phyloP scores from a whole-genome alignment of 2,329 filamentous ascomycete genomes.

The Sphaerulina populicola region DNA sequence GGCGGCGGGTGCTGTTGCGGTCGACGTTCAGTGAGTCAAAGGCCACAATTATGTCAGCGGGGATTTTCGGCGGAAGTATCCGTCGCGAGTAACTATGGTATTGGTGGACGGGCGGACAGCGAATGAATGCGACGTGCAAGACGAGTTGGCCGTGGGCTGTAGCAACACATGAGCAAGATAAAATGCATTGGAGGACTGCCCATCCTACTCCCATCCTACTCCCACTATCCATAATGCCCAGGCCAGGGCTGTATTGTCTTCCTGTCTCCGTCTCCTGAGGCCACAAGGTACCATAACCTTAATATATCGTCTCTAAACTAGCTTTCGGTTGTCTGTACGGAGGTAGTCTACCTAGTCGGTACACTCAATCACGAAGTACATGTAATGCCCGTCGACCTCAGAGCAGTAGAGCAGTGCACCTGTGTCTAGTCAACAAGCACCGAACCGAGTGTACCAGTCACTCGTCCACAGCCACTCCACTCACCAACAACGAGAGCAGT shows the following conservation, averaged over 20 bases:
- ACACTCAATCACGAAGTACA: no score
- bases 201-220: not conserved
- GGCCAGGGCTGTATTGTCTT: no score
- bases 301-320: not conserved
- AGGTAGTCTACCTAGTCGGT: no score
- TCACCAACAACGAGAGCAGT: not conserved
- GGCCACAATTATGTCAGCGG: not conserved
- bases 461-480: not conserved
- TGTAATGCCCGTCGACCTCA: no score
- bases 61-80: not conserved
- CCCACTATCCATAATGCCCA: not conserved
- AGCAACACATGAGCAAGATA: not conserved
- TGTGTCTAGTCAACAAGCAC: not conserved
- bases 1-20: not conserved
- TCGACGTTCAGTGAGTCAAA: not conserved
- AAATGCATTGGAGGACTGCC: not conserved
- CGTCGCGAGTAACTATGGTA: not conserved
- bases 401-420: no score
- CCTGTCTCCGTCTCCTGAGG: no score
- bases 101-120: not conserved
- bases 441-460: constrained; percentile 7
- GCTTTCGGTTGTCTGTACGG: not conserved
- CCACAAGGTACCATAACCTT: no score
- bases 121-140: not conserved
- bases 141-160: not conserved